Evolutionary conservation across 2,329 filamentous ascomycete genomes (phyloP).

Genomic region (Neocatenulostroma microsporum): DNA sequence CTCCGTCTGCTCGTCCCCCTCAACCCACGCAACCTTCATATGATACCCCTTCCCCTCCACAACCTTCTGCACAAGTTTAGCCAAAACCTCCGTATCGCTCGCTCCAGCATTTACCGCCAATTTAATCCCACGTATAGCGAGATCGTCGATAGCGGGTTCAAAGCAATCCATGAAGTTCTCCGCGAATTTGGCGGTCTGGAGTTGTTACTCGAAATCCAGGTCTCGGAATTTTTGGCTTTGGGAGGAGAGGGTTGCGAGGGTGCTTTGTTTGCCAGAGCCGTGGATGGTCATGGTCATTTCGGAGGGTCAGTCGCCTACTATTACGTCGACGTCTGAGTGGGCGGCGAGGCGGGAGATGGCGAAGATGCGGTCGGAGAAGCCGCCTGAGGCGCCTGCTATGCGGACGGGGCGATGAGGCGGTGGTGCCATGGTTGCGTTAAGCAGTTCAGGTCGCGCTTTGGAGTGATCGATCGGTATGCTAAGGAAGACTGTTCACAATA

Average conservation of each 20-base stretch:
- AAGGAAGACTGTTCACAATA: too few relatives aligned
- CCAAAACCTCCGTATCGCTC: constrained; percentile 35
- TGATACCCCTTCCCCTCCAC: constrained; percentile 31
- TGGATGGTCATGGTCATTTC: constrained; percentile 48
- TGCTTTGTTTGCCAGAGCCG: constrained; percentile 12
- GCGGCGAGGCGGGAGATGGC: constrained; percentile 19
- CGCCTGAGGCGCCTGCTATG: constrained; percentile 26
- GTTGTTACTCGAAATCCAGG: constrained; percentile 8
- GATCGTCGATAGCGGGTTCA: constrained; percentile 29
- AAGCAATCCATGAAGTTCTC: constrained; percentile 40
- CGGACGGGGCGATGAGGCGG: constrained; percentile 8
- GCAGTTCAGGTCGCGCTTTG: too few relatives aligned
- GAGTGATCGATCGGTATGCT: too few relatives aligned
- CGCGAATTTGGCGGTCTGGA: constrained; percentile 12
- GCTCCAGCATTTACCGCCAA: constrained; percentile 40
- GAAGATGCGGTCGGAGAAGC: constrained; percentile 28
- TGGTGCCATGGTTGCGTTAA: not conserved
- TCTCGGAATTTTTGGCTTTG: constrained; percentile 5
- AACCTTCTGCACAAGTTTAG: constrained; percentile 32
- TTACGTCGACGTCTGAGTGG: constrained; percentile 40
- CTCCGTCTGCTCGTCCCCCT: constrained; percentile 33
- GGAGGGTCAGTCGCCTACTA: constrained; percentile 44
- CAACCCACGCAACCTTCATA: constrained; percentile 40
- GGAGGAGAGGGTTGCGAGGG: constrained; percentile 7
- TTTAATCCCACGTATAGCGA: constrained; percentile 37